These are phyloP conservation scores for Pulveroboletus sp. DNA, from an alignment of 768 basidiomycete genomes.

Conservation along the genomic window DNA sequence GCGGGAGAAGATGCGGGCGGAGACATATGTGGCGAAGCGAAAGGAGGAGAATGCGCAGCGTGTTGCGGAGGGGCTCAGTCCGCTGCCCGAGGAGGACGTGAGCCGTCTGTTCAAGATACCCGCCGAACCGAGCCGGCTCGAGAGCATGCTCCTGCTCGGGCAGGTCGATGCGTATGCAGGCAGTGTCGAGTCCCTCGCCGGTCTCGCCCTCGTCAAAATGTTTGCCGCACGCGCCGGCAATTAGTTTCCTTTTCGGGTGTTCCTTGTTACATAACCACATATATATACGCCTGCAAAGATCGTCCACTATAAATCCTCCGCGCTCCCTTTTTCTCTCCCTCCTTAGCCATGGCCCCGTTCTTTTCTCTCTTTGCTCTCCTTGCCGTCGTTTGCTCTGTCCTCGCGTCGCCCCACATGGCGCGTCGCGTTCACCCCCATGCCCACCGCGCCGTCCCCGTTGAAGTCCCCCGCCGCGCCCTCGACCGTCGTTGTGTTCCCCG, in stretches of 20 bases:
- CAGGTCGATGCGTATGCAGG: constrained; percentile 86
- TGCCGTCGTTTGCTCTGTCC: constrained; percentile 39
- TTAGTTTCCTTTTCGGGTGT: neutral
- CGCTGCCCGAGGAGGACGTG: constrained; percentile 86
- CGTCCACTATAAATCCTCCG: too few relatives aligned
- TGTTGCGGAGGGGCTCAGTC: constrained; percentile 77
- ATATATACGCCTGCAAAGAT: too few relatives aligned
- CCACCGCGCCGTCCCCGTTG: constrained; percentile 14
- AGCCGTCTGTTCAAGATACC: constrained; percentile 85
- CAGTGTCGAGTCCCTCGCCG: constrained; percentile 64
- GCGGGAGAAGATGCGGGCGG: constrained; percentile 77
- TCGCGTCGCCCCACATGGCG: constrained; percentile 38
- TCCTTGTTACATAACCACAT: neutral
- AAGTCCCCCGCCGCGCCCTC: constrained; percentile 19
- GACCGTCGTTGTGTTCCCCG: constrained; percentile 25
- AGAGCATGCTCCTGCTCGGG: constrained; percentile 81
- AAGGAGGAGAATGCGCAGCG: constrained; percentile 85
- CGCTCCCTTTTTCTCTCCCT: constrained; percentile 7
- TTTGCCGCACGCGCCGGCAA: constrained; percentile 57
- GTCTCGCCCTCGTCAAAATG: constrained; percentile 76
- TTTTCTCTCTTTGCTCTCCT: constrained; percentile 42
- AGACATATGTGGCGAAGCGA: constrained; percentile 76
- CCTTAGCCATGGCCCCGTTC: constrained; percentile 32
- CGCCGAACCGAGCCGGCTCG: constrained; percentile 82
- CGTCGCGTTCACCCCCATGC: constrained; percentile 23